Base-by-base conservation (phyloP, 495 filamentous ascomycete genomes). In the Cercophora samala region DNA sequence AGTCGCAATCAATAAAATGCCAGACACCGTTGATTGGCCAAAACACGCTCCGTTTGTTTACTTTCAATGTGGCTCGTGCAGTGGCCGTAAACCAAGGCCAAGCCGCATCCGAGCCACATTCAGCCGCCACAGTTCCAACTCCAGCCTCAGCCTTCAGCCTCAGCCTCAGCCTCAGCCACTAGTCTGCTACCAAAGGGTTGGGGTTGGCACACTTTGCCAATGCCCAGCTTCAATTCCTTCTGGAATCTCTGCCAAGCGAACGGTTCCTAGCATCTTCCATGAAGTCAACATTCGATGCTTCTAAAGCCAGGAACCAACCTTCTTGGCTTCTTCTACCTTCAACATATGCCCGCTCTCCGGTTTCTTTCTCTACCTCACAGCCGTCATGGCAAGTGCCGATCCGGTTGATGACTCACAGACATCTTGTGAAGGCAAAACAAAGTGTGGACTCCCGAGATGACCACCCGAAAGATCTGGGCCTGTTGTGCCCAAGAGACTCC, bases 41-140 rank as follows among this genome's bases (percentile, higher is more conserved):
- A 37, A 5, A 11, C 24, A 46, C 52, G 58, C 22, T 69, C 64
- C 64, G 74, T 76, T 76, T 75, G 74, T 75, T 75, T 74, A 75
- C 72, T 70, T 72, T 73, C 51, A 52, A 13, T 42, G 3, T 56
- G 53, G 53, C 52, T 54, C 19, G 58, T 61, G 15, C 58, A n/a
- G 52, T 17, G 17, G 17, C 17, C 4, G 17, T 54, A 3, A 4
- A 3, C 13, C 15, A 4, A 54, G 53, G 53, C 22, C 19, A 56
- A 23, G 53, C 53, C 53, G 2, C 53, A 56, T 23, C 13, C 22
- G 52, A 4, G 19, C 52, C 52, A 54, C 52, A 54, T n/a, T n/a
- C n/a, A n/a, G n/a, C n/a, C n/a, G n/a, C n/a, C n/a, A n/a, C n/a
- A n/a, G n/a, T n/a, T n/a, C n/a, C 52, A 54, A 32, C 29, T 3